Base-by-base conservation (phyloP, 179 eudicot species). In the Spergularia azorica region DNA sequence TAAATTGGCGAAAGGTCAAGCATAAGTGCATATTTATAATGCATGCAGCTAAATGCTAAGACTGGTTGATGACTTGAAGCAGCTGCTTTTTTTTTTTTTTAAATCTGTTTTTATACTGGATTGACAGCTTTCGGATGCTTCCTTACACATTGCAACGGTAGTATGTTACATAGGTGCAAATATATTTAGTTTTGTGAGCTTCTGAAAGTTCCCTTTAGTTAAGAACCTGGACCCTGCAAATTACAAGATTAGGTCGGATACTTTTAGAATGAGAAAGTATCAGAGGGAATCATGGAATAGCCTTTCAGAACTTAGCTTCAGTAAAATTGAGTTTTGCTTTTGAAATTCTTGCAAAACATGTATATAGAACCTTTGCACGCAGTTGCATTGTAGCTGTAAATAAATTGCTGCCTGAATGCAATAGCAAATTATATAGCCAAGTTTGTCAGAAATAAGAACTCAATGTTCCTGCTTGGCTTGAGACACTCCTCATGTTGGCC, bases 121-220 rank as follows among this genome's bases (percentile, higher is more conserved):
- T 76, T 57, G 11, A 50, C 26, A 6, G 36, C 48, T 75, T 50
- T 54, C 55, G 12, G 71, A 14, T 52, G 15, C 43, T 9, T 32
- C 32, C 26, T n/a, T 9, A 52, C 20, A 1, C 51, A 6, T 13
- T 74, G 50, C 36, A 51, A 59, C 39, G 41, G n/a, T 43, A 17
- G 3, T 41, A 32, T 46, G 41, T 11, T 13, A 39, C 56, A 43
- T 14, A 59, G 32, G 64, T 72, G 46, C 59, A 75, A 43, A 18
- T 59, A 64, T n/a, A 12, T 76, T 41, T 57, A 48, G 72, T 32
- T 10, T 26, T 71, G 59, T 55, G 51, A 79, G 70, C 32, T 36
- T 71, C 63, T 38, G 62, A 58, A 9, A 26, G 20, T 26, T 74
- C 41, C 70, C 64, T 18, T 9, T 18, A 36, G 55, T 65, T 12